Evolutionary conservation across 805 yeast species (phyloP).

Genomic region (Candida andamanensis): DNA sequence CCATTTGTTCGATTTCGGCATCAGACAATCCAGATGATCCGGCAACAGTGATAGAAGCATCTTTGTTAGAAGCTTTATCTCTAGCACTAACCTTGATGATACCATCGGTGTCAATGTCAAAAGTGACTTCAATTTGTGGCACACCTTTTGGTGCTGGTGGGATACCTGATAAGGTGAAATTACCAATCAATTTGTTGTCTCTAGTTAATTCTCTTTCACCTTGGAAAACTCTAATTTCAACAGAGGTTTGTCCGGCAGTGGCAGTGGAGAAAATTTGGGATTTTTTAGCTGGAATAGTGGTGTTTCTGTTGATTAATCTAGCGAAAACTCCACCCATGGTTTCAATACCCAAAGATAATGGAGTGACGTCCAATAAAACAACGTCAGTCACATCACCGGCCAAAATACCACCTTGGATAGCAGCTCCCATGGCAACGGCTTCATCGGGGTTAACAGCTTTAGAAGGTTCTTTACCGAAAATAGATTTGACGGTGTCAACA

Average conservation of each 20-base stretch:
- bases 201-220: constrained; percentile 98
- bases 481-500: constrained; percentile 63
- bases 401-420: constrained; percentile 94
- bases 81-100: constrained; percentile 92
- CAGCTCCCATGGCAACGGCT: constrained; percentile 95
- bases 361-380: constrained; percentile 82
- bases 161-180: constrained; percentile 91
- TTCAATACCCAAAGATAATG: constrained; percentile 91
- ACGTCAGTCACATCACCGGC: constrained; percentile 95
- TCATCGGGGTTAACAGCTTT: constrained; percentile 93
- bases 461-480: constrained; percentile 80
- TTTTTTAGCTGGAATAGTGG: constrained; percentile 95
- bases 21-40: constrained; percentile 93
- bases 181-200: constrained; percentile 96
- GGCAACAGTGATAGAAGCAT: constrained; percentile 92
- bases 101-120: constrained; percentile 96
- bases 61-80: constrained; percentile 91
- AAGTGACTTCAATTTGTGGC: constrained; percentile 90
- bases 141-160: constrained; percentile 96
- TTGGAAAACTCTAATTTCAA: constrained; percentile 97
- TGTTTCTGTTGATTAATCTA: constrained; percentile 84
- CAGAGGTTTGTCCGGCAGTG: constrained; percentile 93
- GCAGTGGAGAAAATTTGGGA: constrained; percentile 96
- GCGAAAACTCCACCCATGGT: constrained; percentile 98
- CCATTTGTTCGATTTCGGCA: constrained; percentile 86